Evolutionary conservation across 2,329 filamentous ascomycete genomes (phyloP).

Genomic region (Botrytis fabae): DNA sequence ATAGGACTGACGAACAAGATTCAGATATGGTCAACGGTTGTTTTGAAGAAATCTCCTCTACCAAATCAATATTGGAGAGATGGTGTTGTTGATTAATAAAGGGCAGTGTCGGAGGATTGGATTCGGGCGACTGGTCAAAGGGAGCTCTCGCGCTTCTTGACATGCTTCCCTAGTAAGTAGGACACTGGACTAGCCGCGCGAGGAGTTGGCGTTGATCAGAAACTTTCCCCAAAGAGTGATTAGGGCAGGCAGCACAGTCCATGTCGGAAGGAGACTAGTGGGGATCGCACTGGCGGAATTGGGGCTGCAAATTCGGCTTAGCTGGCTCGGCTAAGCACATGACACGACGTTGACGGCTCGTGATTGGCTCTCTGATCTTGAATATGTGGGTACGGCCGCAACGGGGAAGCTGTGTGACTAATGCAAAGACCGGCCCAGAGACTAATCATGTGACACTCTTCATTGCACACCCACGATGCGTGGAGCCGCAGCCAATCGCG

Average conservation of each 20-base stretch:
- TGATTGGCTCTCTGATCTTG: fast-evolving
- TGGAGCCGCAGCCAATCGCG: background rate
- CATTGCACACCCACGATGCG: background rate
- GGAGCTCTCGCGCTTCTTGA: conserved; percentile 12
- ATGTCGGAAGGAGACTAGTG: background rate
- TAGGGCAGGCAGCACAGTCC: background rate
- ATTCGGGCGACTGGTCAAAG: conserved; percentile 9
- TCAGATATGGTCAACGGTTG: conserved; percentile 23
- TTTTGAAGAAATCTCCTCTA: conserved; percentile 1
- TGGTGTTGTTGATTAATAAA: conserved; percentile 4
- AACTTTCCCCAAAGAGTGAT: background rate
- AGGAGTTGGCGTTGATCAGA: background rate
- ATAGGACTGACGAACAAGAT: conserved; percentile 42
- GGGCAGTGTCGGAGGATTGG: background rate
- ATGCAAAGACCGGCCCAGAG: fast-evolving
- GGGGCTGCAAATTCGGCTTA: background rate
- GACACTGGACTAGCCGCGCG: background rate
- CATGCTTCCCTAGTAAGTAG: background rate
- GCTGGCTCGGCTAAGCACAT: background rate
- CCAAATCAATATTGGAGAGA: conserved; percentile 18
- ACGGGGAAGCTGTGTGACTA: background rate
- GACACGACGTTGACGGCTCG: fast-evolving
- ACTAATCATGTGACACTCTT: background rate
- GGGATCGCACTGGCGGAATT: too few species aligned
- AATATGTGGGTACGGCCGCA: background rate